A percentile compares a stretch with the other conserved stretches of the same genome.
phyloP scores from a whole-genome alignment of 2,329 filamentous ascomycete species.

The Myriosclerotinia scirpicola region DNA sequence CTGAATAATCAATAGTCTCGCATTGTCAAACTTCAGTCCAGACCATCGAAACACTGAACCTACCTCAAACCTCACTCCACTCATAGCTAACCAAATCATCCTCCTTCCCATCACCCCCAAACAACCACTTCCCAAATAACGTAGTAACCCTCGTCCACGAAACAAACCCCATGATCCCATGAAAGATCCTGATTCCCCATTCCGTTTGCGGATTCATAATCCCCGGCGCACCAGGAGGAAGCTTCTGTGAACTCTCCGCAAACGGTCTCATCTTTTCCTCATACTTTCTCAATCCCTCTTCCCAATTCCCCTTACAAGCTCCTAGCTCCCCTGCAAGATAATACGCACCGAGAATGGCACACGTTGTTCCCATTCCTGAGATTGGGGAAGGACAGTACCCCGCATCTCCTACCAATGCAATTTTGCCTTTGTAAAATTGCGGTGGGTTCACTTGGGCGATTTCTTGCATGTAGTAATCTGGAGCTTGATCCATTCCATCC shows the following conservation, averaged over 20 bases:
- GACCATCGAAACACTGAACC: no score
- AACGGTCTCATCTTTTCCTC: constrained; percentile 13
- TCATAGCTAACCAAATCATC: constrained; percentile 3
- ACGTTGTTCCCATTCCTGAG: constrained; percentile 46
- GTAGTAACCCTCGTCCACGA: constrained; percentile 12
- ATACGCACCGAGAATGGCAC: constrained; percentile 47
- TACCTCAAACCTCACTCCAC: background rate
- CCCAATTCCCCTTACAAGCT: constrained; percentile 12
- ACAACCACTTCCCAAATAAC: background rate
- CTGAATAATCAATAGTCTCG: no score
- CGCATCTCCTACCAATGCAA: constrained; percentile 55
- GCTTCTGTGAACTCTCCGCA: constrained; percentile 8
- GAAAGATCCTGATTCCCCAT: background rate
- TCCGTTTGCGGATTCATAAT: constrained; percentile 8
- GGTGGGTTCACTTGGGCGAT: constrained; percentile 45
- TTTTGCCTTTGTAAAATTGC: constrained; percentile 43
- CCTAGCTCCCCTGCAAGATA: constrained; percentile 49
- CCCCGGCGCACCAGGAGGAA: constrained; percentile 8
- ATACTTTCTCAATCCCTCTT: constrained; percentile 1
- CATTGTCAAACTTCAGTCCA: no score
- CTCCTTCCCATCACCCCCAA: background rate
- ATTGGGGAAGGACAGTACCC: constrained; percentile 42
- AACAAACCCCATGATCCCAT: background rate
- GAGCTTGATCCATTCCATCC: constrained; percentile 40
- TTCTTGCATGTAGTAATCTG: constrained; percentile 46